Conservation (phyloP, 2,329 filamentous ascomycete genomes). For the Diaporthe citrichinensis region DNA sequence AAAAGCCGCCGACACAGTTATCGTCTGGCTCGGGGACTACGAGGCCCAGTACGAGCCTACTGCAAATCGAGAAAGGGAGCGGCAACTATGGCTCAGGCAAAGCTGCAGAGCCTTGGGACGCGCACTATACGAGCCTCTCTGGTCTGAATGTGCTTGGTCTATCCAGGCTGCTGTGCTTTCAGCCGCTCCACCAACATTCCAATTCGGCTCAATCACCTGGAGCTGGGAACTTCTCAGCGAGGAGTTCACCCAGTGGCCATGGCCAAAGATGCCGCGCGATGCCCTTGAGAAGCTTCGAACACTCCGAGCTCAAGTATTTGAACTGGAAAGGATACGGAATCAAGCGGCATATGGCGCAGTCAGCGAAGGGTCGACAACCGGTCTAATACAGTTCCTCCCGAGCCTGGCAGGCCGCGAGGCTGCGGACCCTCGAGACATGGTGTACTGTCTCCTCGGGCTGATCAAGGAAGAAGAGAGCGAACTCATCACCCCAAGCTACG, state of each 20-base stretch:
- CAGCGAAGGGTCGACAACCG: too few relatives aligned
- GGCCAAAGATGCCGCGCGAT: not conserved
- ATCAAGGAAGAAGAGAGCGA: conserved; percentile 1
- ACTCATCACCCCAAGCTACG: conserved; percentile 5
- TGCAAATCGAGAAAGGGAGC: not conserved
- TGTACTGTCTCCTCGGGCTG: conserved; percentile 8
- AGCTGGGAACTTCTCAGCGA: conserved; percentile 10
- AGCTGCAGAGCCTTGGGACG: conserved; percentile 7
- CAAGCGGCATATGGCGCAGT: not conserved
- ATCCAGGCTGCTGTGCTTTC: conserved; percentile 12
- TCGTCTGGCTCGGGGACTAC: conserved; percentile 23
- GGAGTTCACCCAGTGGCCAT: not conserved
- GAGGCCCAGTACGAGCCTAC: conserved; percentile 4
- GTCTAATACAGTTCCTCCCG: conserved; percentile 7
- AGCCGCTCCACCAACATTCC: not conserved
- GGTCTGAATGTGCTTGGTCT: conserved; percentile 21
- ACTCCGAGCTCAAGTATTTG: not conserved
- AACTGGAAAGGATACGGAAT: not conserved
- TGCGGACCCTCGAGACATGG: conserved; percentile 6
- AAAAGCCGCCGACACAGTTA: conserved; percentile 12
- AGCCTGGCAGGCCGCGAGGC: conserved; percentile 16
- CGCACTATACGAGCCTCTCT: conserved; percentile 9
- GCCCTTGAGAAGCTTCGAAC: not conserved
- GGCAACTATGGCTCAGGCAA: not conserved
- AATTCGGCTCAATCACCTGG: conserved; percentile 2